Conservation (phyloP, 768 basidiomycete species). For the Suillus cothurnatus region DNA sequence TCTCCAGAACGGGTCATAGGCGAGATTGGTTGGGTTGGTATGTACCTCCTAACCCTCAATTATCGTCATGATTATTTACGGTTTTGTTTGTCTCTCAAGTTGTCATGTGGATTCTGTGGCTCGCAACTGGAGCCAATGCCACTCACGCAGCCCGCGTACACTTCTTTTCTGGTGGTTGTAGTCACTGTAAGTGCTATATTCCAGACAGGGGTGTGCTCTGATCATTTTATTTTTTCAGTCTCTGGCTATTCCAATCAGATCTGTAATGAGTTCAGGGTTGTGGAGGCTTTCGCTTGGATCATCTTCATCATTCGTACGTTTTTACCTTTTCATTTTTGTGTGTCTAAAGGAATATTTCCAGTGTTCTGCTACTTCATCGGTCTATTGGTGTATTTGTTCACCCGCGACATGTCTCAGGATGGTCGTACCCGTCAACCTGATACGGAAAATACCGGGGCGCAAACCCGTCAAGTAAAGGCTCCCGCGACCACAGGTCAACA, state of each 20-base stretch:
- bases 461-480: too few species aligned
- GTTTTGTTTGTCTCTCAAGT: slow-evolving; percentile 16
- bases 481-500: background rate
- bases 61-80: background rate
- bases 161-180: slow-evolving; percentile 15
- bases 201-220: background rate
- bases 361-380: slow-evolving; percentile 34
- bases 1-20: slow-evolving; percentile 36
- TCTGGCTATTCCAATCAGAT: slow-evolving; percentile 3
- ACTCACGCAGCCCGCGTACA: slow-evolving; percentile 8
- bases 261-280: slow-evolving; percentile 33
- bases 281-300: slow-evolving; percentile 40
- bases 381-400: slow-evolving; percentile 25
- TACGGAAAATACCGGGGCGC: too few species aligned
- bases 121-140: slow-evolving; percentile 36
- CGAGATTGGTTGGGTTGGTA: slow-evolving; percentile 41
- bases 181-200: slow-evolving; percentile 7
- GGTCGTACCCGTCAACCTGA: too few species aligned
- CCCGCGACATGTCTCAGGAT: background rate
- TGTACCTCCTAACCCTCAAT: slow-evolving; percentile 13
- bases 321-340: background rate
- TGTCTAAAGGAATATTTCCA: slow-evolving; percentile 15
- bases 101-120: slow-evolving; percentile 43
- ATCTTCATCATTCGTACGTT: slow-evolving; percentile 36
- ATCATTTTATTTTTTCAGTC: slow-evolving; percentile 15